Conservation (phyloP, 768 basidiomycete species). For the Pisolithus orientalis region DNA sequence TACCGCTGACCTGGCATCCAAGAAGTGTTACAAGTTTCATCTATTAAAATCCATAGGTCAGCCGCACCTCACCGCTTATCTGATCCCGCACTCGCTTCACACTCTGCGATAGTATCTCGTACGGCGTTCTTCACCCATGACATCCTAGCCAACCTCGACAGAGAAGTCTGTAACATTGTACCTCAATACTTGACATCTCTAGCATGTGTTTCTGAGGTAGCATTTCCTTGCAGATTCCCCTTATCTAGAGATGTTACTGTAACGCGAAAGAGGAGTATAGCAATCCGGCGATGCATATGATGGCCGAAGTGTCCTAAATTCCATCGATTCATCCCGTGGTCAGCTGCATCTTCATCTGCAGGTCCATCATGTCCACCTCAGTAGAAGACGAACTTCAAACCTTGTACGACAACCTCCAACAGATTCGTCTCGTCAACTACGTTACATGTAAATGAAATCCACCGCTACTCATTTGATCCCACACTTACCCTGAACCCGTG, state of each 20-base stretch:
- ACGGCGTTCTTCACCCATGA: background rate
- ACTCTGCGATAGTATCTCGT: background rate
- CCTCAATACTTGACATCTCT: background rate
- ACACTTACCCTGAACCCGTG: background rate
- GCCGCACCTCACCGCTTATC: background rate
- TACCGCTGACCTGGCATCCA: background rate
- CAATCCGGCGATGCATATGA: no score
- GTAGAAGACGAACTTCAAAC: background rate
- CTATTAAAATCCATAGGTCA: no score
- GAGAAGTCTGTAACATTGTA: constrained; percentile 6
- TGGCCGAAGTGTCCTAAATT: no score
- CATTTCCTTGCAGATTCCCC: constrained; percentile 5
- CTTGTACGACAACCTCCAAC: background rate
- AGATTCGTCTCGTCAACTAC: background rate
- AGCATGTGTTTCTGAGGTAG: background rate
- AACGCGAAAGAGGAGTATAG: no score
- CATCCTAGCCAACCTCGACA: constrained; percentile 15
- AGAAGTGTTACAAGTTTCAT: no score
- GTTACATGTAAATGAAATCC: background rate
- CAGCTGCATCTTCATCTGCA: no score
- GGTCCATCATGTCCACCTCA: background rate
- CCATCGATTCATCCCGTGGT: no score
- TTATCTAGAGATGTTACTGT: constrained; percentile 8
- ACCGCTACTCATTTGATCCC: background rate
- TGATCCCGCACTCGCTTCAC: background rate